A percentile compares a stretch with the other conserved stretches of the same genome.
phyloP scores from a whole-genome alignment of 2,329 filamentous ascomycete genomes.

The Diaporthe batatas region DNA sequence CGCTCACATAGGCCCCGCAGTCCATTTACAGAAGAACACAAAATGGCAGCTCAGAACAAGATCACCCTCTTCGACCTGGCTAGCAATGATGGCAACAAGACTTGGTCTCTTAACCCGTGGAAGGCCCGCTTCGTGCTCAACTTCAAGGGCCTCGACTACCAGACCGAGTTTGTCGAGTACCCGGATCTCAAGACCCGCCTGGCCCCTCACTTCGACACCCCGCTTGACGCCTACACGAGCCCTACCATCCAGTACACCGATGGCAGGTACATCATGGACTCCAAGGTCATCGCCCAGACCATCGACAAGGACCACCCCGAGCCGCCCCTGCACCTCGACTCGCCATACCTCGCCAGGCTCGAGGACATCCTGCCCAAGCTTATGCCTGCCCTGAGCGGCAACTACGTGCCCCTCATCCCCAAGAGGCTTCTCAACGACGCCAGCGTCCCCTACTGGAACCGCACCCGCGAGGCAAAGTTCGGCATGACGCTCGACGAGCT shows the following conservation, averaged over 20 bases:
- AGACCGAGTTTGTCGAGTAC: conserved; percentile 77
- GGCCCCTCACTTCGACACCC: conserved; percentile 61
- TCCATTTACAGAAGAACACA: neutral
- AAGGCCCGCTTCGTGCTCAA: conserved; percentile 77
- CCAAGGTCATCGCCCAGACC: conserved; percentile 67
- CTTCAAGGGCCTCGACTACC: conserved; percentile 76
- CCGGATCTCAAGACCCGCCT: conserved; percentile 72
- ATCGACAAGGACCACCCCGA: conserved; percentile 71
- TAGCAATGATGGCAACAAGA: conserved; percentile 59
- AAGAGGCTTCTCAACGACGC: conserved; percentile 62
- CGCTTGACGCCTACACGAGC: conserved; percentile 61
- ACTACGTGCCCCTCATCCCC: conserved; percentile 64
- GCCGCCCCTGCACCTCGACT: conserved; percentile 70
- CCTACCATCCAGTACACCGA: conserved; percentile 69
- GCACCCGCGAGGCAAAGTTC: conserved; percentile 61
- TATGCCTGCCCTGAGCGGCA: conserved; percentile 52
- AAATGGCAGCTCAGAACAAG: conserved; percentile 50
- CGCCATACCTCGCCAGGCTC: conserved; percentile 61
- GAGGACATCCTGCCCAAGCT: conserved; percentile 54
- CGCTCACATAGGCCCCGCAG: neutral
- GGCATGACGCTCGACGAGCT: conserved; percentile 68
- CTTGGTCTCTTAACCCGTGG: conserved; percentile 80
- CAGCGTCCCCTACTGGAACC: conserved; percentile 68
- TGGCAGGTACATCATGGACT: conserved; percentile 74
- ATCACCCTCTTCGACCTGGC: conserved; percentile 75